Evolutionary conservation across 352 stramenopile species (phyloP), one percentile per base, ranked within the genome.

Genomic region (Globisporangium solare): DNA sequence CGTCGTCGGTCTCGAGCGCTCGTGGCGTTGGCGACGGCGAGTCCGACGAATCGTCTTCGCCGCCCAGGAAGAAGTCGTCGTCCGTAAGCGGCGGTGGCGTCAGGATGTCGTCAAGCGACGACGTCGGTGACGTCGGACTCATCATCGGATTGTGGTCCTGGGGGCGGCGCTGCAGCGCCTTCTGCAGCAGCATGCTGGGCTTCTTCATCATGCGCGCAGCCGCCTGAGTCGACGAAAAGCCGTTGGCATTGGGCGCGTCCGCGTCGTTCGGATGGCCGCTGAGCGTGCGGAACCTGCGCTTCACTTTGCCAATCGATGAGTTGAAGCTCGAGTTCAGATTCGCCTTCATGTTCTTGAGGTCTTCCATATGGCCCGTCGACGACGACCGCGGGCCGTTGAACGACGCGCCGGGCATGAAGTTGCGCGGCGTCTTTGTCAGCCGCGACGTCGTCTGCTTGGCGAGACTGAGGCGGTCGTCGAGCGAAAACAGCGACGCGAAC

Each of bases 291-390:
- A 92, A 89, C 13, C 74, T 74, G 35, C 72, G 82, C 52, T 88
- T 89, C 37, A 92, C 79, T 59, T 90, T 90, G 45, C 76, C 73
- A 15, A 89, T 60, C 5, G 79, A 89, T 8, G 67, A 78, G 49
- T 85, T 90, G 18, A 92, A 69, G 45, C 77, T 89, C 17, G 79
- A 89, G 12, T 79, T 76, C 31, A 92, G 67, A 42, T 92, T 89
- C 3, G 71, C 69, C 57, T 86, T 89, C 48, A 86, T 86, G 48
- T 73, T 84, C 57, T 88, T 88, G 24, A 92, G 53, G 42, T 89
- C 79, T 52, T 89, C 77, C 54, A 89, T 81, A 55, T 82, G 71
- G 13, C 51, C 46, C 66, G 1, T 63, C 65, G 18, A 67, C 62
- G 20, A 56, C 63, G 57, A 21, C 45, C 53, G 48, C 35, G 35